Evolutionary conservation across 306 rosid species (phyloP), one percentile per base, ranked within the genome.

Genomic region (Malus asiatica): DNA sequence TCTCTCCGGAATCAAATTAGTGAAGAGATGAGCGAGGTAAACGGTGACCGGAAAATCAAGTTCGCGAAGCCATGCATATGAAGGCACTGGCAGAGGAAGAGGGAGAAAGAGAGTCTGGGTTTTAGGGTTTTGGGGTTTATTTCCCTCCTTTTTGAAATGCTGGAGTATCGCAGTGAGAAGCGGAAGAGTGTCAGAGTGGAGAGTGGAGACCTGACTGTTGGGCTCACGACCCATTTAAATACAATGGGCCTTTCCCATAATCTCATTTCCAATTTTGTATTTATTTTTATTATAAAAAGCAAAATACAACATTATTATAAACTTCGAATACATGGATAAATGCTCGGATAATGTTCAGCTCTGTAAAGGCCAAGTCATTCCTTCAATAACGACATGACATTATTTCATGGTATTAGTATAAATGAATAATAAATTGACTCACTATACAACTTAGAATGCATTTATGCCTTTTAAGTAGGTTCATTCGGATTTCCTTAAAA

Each of bases 131-230:
- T 81, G 83, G 84, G 91, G 90, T 83, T 73, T 70, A 35, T 83
- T 88, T 88, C 95, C 96, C 92, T 83, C 89, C 82, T 46, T 84
- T 89, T 84, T 75, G 75, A 25, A 25, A 14, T 48, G 81, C 62
- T 6, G 16, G 11, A 8, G 75, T 32, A 7, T 27, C 30, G 18
- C 52, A 25, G 70, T 23, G 69, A 13, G 61, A 48, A 48, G 55
- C 20, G 55, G 20, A 48, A 48, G 8, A 48, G 55, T 15, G 55
- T 48, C 61, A 10, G 66, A 32, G 69, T 13, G 61, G 61, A 45
- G 63, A 14, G 51, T 48, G 38, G 60, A 19, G 72, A 18, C 12
- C 45, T 8, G 23, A 64, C 44, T 18, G 45, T 9, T 8, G 68
- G 66, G 66, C 66, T 61, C 9, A 11, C 4, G 9, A 14, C 19